Base-by-base conservation (phyloP, 805 yeast genomes). In the Candida namnaoensis region DNA sequence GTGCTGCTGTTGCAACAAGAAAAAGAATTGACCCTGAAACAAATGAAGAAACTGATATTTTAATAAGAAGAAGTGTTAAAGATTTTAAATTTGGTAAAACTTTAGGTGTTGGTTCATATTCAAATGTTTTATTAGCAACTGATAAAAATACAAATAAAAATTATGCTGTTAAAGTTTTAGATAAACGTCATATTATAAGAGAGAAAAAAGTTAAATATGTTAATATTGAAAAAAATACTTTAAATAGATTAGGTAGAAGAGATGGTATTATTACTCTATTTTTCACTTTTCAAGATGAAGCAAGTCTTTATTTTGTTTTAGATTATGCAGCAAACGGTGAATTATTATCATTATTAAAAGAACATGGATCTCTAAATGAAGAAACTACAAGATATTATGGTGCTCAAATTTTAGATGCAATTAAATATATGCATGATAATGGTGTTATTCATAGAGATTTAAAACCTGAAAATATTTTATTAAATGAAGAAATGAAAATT, bases 61-160 rank as follows among this genome's bases (percentile, higher is more conserved):
- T 71, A 41, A 78, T 69, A 37, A 73, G 58, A 60, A 69, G 56
- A 61, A 77, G 63, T 19, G 95, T 88, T 11, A 78, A 80, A 49
- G 99, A 93, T 57, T 93, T 90, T 61, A 82, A 80, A 47, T 88
- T 93, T 57, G 95, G 95, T 9, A 79, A 86, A 14, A 79, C 83
- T 36, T 74, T 93, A 27, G 99, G 99, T 28, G 95, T 87, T 57
- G 99, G 99, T 2, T 88, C 96, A 7, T 93, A 91, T 58, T 88
- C 97, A 9, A 90, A 95, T 1, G 99, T 91, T 5, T 75, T 78
- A 50, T 74, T 87, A 34, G 99, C 97, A 0, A 74, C 86, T 2
- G 95, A 93, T 46, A 66, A 78, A 38, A 88, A 78, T 52, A 82
- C 85, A 37, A 71, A 74, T 44, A 78, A 82, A 44, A 82, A 90